Evolutionary conservation across 192 early-diverging fungal genomes (phyloP).

Genomic region (Podila epicladia): DNA sequence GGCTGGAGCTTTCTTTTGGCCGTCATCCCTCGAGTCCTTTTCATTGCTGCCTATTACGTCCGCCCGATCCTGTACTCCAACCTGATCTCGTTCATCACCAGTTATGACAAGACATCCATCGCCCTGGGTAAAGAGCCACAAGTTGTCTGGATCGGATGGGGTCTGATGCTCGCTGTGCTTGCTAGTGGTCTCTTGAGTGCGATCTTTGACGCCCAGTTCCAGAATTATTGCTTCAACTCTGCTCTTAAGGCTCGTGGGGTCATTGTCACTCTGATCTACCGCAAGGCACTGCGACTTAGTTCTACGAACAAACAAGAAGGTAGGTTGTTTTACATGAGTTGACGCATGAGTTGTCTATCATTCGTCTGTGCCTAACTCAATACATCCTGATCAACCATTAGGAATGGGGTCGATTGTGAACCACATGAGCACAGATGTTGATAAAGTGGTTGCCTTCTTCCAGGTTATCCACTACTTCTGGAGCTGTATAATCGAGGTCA

Average conservation of each 20-base stretch:
- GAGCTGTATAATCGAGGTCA: constrained; percentile 32
- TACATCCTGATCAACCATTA: too few species aligned
- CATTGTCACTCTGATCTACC: constrained; percentile 64
- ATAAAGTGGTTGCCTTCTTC: constrained; percentile 29
- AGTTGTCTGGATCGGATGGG: constrained; percentile 22
- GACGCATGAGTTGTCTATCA: too few species aligned
- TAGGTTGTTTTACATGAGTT: too few species aligned
- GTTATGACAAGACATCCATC: constrained; percentile 7
- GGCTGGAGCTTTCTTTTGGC: constrained; percentile 32
- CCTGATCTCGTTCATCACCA: constrained; percentile 26
- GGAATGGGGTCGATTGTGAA: constrained; percentile 70
- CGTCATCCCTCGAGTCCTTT: constrained; percentile 15
- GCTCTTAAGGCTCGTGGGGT: constrained; percentile 61
- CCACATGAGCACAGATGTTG: constrained; percentile 64
- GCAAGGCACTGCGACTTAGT: constrained; percentile 65
- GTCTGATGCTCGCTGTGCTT: constrained; percentile 34
- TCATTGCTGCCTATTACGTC: constrained; percentile 12
- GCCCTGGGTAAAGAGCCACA: neutral
- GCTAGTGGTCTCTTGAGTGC: constrained; percentile 6
- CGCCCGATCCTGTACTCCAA: constrained; percentile 30
- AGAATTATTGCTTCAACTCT: constrained; percentile 20
- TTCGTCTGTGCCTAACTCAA: too few species aligned
- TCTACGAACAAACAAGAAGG: constrained; percentile 64
- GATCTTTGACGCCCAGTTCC: constrained; percentile 33
- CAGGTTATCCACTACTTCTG: constrained; percentile 34